A percentile compares a stretch with the other conserved stretches of the same genome.
phyloP scores from a whole-genome alignment of 2,329 filamentous ascomycete species.

The Ophiocordyceps robertsii region DNA sequence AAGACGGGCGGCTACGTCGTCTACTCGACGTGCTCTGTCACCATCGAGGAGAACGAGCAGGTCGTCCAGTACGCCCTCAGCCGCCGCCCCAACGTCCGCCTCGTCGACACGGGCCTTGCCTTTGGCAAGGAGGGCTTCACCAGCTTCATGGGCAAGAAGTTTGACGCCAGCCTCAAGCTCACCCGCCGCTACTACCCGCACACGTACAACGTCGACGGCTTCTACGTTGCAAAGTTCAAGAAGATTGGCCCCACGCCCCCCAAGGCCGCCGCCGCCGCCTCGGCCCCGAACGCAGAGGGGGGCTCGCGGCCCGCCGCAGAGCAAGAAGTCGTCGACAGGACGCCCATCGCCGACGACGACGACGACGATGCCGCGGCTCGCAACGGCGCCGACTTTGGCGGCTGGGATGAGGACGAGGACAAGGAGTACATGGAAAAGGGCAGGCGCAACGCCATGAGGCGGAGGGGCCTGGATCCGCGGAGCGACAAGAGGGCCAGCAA shows the following conservation, averaged over 20 bases:
- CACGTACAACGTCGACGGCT: slow-evolving; percentile 90
- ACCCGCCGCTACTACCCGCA: slow-evolving; percentile 83
- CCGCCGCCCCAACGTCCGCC: slow-evolving; percentile 83
- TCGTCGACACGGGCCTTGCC: slow-evolving; percentile 79
- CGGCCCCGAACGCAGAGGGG: slow-evolving; percentile 17
- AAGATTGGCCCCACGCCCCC: slow-evolving; percentile 70
- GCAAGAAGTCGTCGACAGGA: slow-evolving; percentile 52
- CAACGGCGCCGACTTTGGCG: slow-evolving; percentile 47
- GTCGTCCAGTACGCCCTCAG: slow-evolving; percentile 89
- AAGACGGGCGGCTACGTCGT: slow-evolving; percentile 93
- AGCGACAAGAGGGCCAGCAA: slow-evolving; percentile 25
- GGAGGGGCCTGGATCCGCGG: slow-evolving; percentile 61
- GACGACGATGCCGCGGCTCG: slow-evolving; percentile 29
- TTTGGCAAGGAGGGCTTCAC: slow-evolving; percentile 93
- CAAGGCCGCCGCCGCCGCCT: slow-evolving; percentile 18
- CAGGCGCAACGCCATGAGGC: slow-evolving; percentile 60
- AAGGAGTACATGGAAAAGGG: slow-evolving; percentile 57
- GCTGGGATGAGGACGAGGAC: slow-evolving; percentile 64
- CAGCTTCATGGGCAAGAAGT: slow-evolving; percentile 80
- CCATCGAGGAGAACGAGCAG: slow-evolving; percentile 77
- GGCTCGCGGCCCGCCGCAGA: slow-evolving; percentile 15
- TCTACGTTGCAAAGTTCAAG: slow-evolving; percentile 96
- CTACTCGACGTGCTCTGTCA: slow-evolving; percentile 93
- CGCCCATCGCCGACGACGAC: slow-evolving; percentile 43
- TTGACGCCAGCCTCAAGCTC: slow-evolving; percentile 72